Base-by-base conservation (phyloP, 23 red algal genomes). In the Cyanidioschyzon merolae region DNA sequence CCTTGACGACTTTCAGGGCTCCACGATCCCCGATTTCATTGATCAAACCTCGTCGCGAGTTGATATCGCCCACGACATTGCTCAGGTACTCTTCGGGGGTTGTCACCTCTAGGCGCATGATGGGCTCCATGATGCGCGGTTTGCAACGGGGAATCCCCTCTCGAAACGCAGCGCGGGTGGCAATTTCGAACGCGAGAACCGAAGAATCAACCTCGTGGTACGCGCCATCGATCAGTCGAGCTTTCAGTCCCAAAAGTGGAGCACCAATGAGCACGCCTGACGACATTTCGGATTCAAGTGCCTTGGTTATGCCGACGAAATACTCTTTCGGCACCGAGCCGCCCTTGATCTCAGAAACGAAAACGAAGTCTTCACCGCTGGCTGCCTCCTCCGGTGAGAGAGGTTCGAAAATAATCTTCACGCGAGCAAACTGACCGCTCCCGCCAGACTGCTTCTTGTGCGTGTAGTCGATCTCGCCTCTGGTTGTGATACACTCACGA, bases 391-490 rank as follows among this genome's bases (percentile, higher is more conserved):
- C 37, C 26, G 79, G 45, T 21, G 83, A 87, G 41, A 98, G 59
- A 0, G 94, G 94, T 41, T 90, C 87, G 83, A 98, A 90, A 39
- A 86, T 41, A 16, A 98, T 74, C 40, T 68, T 37, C 0, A 98
- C 94, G 50, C 94, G 85, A 15, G 94, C 94, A 80, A 92, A 98
- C 82, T 98, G 94, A n/a, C 94, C 94, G 58, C 81, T 86, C 38
- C 94, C 94, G 63, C 94, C 94, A 34, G 88, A 89, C 80, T 98
- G 94, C 85, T 98, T 98, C 77, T 98, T 98, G 75, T 98, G 94
- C 3, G 94, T 98, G 63, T 98, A 91, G 75, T 98, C 94, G 31
- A 98, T 77, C 37, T 83, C 59, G 2, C 78, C 68, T 40, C 75
- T 40, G 45, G 83, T 83, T 30, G 94, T 91, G 59, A 98, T 98